Evolutionary conservation across 1,139 yeast species (phyloP).

Genomic region (Saccharomyces hybrid): DNA sequence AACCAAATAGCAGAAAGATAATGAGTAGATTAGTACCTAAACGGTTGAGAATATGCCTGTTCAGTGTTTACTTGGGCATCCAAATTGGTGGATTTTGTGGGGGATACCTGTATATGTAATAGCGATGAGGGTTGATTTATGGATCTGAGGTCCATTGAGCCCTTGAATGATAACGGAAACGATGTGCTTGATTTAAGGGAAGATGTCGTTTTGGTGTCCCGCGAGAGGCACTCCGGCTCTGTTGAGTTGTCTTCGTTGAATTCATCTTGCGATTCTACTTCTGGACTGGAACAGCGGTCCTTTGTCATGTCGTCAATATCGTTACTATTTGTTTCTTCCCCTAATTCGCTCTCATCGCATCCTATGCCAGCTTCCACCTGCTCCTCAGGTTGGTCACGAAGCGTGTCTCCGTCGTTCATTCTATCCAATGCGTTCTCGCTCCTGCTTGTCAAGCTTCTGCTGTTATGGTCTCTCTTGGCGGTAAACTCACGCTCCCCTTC

Average conservation of each 20-base stretch:
- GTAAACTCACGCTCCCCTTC: neutral
- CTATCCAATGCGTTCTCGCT: neutral
- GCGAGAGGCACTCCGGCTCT: neutral
- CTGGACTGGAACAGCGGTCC: neutral
- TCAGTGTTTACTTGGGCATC: slow-evolving; percentile 21
- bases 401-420: neutral
- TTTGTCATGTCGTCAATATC: neutral
- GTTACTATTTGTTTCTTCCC: neutral
- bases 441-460: neutral
- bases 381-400: neutral
- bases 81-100: slow-evolving; percentile 15
- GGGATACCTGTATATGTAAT: slow-evolving; percentile 19
- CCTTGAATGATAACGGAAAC: neutral
- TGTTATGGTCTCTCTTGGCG: neutral
- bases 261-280: neutral
- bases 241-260: neutral
- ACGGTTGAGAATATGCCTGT: slow-evolving; percentile 30
- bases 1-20: neutral
- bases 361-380: neutral
- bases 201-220: slow-evolving; percentile 1
- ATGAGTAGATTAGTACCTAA: slow-evolving; percentile 6
- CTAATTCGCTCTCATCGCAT: neutral
- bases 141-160: neutral
- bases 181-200: neutral
- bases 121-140: neutral